Base-by-base conservation (phyloP, 352 stramenopile species). In the Globisporangium mamillatum region DNA sequence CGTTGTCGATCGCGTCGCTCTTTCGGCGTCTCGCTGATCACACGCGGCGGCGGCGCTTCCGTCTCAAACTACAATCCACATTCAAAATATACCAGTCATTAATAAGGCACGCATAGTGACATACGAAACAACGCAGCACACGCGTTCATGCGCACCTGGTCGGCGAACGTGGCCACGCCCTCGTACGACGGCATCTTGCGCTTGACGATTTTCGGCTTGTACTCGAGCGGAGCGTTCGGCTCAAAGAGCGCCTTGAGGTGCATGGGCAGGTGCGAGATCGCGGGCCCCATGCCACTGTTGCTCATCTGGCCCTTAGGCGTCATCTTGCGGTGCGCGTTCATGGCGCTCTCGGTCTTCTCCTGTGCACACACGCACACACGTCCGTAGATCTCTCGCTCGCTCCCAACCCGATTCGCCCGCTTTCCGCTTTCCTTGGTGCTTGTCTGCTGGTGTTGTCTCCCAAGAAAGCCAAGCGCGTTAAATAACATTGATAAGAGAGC, bases 261-360 rank as follows among this genome's bases (percentile, higher is more conserved):
- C 70, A 83, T 68, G 29, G 88, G 85, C 57, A 95, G 77, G 65
- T 93, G 82, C 75, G 83, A 80, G 69, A 95, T 93, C 55, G 88
- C 88, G 9, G 88, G 88, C 9, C 88, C 88, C 85, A 95, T 93
- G 75, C 88, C 88, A 56, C 88, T 95, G 69, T 78, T 86, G 72
- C 85, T 93, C 88, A 95, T 95, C 73, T 95, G 88, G 53, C 88
- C 88, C 77, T 95, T 95, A 61, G 88, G 88, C 63, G 88, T 95
- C 82, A 93, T 93, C 82, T 95, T 95, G 61, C 88, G 84, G 66
- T 93, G 86, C 71, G 86, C 78, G 38, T 93, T 93, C 56, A 44
- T 44, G 36, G 44, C 20, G 56, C 56, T 32, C 22, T 62, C 29
- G 16, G 55, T 12, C 22, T 24, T 27, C 53, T 38, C 22, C 27